Conservation (phyloP, 2,329 filamentous ascomycete species). For the Calonectria pseudoreteaudii region DNA sequence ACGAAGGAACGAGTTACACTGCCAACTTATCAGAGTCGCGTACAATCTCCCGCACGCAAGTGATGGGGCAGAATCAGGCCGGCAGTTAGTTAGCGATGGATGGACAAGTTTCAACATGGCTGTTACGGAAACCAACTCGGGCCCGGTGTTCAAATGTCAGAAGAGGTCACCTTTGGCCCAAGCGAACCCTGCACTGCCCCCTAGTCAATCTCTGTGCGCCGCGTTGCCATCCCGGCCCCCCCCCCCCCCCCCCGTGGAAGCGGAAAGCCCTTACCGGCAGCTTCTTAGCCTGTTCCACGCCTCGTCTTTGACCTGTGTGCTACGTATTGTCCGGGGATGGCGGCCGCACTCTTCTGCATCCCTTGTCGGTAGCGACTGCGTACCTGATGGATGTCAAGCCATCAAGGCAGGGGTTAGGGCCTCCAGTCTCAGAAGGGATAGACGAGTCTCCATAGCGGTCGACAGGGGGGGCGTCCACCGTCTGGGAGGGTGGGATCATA, state of each 20-base stretch:
- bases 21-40: constrained; percentile 29
- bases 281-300: constrained; percentile 27
- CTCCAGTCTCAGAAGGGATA: constrained; percentile 33
- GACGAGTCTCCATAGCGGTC: constrained; percentile 36
- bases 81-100: constrained; percentile 42
- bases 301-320: constrained; percentile 32
- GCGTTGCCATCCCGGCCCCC: constrained; percentile 36
- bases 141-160: constrained; percentile 23
- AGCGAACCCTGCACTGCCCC: constrained; percentile 32
- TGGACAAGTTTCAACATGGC: constrained; percentile 31
- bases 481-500: constrained; percentile 37
- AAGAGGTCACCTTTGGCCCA: constrained; percentile 25
- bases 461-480: constrained; percentile 26
- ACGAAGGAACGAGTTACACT: constrained; percentile 4
- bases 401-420: constrained; percentile 31
- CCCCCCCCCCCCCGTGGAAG: constrained; percentile 47
- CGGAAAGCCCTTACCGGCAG: constrained; percentile 46
- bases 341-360: constrained; percentile 35
- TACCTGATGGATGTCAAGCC: constrained; percentile 41
- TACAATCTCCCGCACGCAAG: constrained; percentile 31
- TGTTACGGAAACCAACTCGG: constrained; percentile 36
- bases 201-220: constrained; percentile 37
- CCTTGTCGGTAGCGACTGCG: constrained; percentile 33
- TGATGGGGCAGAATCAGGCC: constrained; percentile 32
- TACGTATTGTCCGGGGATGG: constrained; percentile 41